Evolutionary conservation across 2,329 filamentous ascomycete species (phyloP), one percentile per base, ranked within the genome.

Genomic region (Exophiala calicioides): DNA sequence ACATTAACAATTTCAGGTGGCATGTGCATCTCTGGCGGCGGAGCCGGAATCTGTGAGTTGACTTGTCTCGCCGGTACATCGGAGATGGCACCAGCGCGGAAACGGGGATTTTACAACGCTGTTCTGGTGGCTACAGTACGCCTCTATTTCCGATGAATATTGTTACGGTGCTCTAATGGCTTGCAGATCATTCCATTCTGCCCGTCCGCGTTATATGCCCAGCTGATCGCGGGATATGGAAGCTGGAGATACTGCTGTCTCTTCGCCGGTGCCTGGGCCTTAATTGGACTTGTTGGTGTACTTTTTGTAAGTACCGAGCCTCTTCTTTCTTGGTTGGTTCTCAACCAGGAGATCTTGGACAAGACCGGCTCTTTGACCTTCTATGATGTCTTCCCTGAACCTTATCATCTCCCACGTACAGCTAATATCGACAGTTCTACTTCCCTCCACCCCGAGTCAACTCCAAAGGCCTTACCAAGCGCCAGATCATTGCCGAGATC

Each of bases 51-150:
- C 50, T 82, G 82, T 55, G 83, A 86, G 62, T 68, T 87, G 24
- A 86, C 81, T 4, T 82, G 83, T 3, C 69, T 88, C 6, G 82
- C 84, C 20, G 84, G 77, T 23, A 84, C 82, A 1, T 80, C 81
- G 2, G 84, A 88, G 61, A 72, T 87, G 50, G 84, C 81, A 0
- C 84, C 84, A 1, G 79, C 79, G 15, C 71, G 76, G 13, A 79
- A 85, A 62, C 77, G 84, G 36, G 83, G 80, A 23, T 75, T 75
- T 58, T 85, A 85, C 58, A 76, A 84, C 19, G 77, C 78, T 9
- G 62, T 74, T 1, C 65, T 86, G 9, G 76, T 84, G n/a, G n/a
- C n/a, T n/a, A n/a, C n/a, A n/a, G n/a, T n/a, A n/a, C n/a, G n/a
- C n/a, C n/a, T n/a, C n/a, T n/a, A n/a, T n/a, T n/a, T n/a, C n/a